Evolutionary conservation across 441 rosid species (phyloP), one percentile per base, ranked within the genome.

Genomic region (California macrophylla): DNA sequence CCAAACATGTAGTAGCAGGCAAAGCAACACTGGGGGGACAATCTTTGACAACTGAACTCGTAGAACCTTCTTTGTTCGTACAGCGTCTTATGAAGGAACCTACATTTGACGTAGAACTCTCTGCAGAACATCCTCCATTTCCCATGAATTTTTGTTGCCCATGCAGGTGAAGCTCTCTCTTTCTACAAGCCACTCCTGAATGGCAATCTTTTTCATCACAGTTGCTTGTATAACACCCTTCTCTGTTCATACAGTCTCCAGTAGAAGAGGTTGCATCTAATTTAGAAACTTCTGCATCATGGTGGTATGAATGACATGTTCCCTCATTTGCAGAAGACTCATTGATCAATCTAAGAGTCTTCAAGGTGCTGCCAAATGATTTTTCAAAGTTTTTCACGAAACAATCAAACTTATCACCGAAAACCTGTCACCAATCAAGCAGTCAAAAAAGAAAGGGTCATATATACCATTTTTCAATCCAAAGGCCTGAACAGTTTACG

Each of bases 341-440:
- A 36, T 82, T 87, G 64, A 85, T 85, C 82, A 84, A 72, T 69
- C 85, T 85, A 56, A 89, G 96, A 42, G 94, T 89, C 85, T 79
- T 89, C 80, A 93, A 75, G 71, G 94, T 91, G 81, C 90, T 87
- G 58, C 86, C 86, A 61, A 93, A 93, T 64, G 96, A 92, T 78
- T 73, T 88, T 84, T 95, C 93, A 54, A 95, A 92, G 79, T 85
- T 92, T 34, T 79, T 74, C 0, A 79, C 78, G 56, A 95, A 90
- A 69, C 76, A 82, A 73, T 87, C 83, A 75, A 81, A 85, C 75
- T 87, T 84, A 76, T 87, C 73, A 26, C 94, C 92, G 69, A 87
- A 95, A 26, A 86, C 94, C 99, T 89, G 92, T 79, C 66, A 52
- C 71, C 67, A 64, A 40, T 74, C 54, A 60, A 52, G 72, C 45